A percentile compares a stretch with the other conserved stretches of the same genome.
Evolutionary conservation across 2,329 filamentous ascomycete species (phyloP).

Genomic region (Trichophyton schoenleinii): DNA sequence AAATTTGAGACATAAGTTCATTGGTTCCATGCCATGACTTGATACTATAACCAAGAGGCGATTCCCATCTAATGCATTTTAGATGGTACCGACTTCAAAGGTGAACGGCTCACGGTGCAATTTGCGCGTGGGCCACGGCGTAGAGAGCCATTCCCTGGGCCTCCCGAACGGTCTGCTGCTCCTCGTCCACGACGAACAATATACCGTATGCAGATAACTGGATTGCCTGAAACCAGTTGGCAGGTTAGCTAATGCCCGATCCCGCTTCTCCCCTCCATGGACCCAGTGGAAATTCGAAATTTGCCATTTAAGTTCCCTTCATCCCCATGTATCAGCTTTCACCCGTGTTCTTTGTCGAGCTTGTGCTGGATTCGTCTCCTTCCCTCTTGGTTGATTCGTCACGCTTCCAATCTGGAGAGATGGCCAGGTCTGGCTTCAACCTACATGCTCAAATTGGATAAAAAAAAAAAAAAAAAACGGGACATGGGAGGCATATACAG

Average conservation of each 20-base stretch:
- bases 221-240: conserved; percentile 99
- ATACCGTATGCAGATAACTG: conserved; percentile 93
- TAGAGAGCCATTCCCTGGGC: conserved; percentile 51
- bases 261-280: conserved; percentile 20
- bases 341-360: neutral
- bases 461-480: neutral
- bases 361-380: neutral
- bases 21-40: conserved; percentile 33
- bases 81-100: conserved; percentile 98
- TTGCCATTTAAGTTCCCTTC: neutral
- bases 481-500: neutral
- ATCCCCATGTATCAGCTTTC: neutral
- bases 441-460: neutral
- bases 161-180: conserved; percentile 49
- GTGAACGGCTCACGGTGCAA: conserved; percentile 91
- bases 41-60: conserved; percentile 6
- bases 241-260: conserved; percentile 62
- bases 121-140: conserved; percentile 81
- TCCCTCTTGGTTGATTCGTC: neutral
- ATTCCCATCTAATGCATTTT: conserved; percentile 5
- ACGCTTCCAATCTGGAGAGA: neutral
- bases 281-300: conserved; percentile 15
- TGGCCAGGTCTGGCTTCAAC: neutral
- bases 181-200: conserved; percentile 85
- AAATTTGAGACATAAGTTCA: conserved; percentile 39